Evolutionary conservation across 768 basidiomycete genomes (phyloP), one percentile per base, ranked within the genome.

Genomic region (Dentipellis sp.): DNA sequence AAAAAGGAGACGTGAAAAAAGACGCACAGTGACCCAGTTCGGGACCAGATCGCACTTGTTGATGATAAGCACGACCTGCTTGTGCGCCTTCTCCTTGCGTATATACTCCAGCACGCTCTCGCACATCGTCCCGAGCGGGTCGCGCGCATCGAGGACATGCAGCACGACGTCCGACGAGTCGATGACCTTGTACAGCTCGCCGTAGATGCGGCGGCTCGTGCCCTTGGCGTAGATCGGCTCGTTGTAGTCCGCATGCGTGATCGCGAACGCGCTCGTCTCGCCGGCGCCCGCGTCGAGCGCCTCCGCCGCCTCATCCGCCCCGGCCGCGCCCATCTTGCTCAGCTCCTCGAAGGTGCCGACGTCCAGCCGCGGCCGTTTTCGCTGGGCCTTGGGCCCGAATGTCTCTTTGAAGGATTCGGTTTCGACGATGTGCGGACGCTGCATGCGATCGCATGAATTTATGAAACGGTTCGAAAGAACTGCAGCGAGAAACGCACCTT

Each of bases 11-110:
- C 36, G 16, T 46, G 38, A 51, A 19, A 53, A 53, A 58, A 49
- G n/a, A 78, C 90, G 71, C 70, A 94, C 94, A 9, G 95, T 97
- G 42, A 97, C 95, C 95, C 95, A 99, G 64, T 92, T 97, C 7
- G 95, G 97, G 11, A 99, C 94, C 55, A 99, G 74, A 71, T 99
- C 95, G 67, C 95, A 97, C 74, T 99, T 99, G 77, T 99, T 99
- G 64, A 99, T 83, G 53, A 99, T 80, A 56, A 97, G 83, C 3
- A 99, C 91, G 56, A 99, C 82, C 71, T 98, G 95, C 71, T 99
- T 99, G 73, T 97, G 93, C 19, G 91, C 79, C 71, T 97, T 97
- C 74, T 99, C 95, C 71, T 97, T 98, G 65, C 82, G 83, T 65
- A 99, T 78, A 64, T 88, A 97, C 59, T 94, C 91, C 51, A 98